phyloP scores from a whole-genome alignment of 2,329 filamentous ascomycete genomes.

The Apiospora saccharicola region DNA sequence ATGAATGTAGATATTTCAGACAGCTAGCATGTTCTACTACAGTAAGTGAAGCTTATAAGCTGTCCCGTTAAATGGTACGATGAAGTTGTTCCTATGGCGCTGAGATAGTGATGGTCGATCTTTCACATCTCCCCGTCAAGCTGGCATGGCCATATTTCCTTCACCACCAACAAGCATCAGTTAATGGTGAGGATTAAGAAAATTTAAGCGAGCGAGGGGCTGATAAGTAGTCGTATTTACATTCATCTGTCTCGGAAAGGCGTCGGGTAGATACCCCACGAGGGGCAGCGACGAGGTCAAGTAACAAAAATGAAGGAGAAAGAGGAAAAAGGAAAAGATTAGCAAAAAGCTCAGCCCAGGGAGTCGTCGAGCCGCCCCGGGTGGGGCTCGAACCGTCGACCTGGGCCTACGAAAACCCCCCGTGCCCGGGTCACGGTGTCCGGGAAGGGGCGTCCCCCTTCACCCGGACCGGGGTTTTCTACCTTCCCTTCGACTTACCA shows the following conservation, averaged over 20 bases:
- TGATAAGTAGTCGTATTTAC: background rate
- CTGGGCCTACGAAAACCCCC: conserved; percentile 13
- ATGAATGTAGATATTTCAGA: no score
- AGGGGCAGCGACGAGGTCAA: background rate
- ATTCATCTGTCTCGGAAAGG: background rate
- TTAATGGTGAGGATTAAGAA: no score
- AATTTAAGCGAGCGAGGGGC: no score
- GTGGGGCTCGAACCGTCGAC: background rate
- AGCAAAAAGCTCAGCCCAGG: background rate
- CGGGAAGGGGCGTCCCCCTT: background rate
- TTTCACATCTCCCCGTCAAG: no score
- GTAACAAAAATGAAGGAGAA: no score
- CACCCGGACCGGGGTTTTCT: background rate
- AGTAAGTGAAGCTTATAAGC: no score
- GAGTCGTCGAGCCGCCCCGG: background rate
- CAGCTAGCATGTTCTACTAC: no score
- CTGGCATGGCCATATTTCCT: no score
- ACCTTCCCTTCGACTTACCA: background rate
- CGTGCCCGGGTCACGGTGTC: conserved; percentile 11
- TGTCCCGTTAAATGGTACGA: no score
- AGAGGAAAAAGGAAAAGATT: background rate
- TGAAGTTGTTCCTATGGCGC: no score
- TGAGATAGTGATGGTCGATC: no score
- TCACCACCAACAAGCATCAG: no score
- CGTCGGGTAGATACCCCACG: background rate